Base-by-base conservation (phyloP, 2,329 filamentous ascomycete species). In the Nemania sp. region DNA sequence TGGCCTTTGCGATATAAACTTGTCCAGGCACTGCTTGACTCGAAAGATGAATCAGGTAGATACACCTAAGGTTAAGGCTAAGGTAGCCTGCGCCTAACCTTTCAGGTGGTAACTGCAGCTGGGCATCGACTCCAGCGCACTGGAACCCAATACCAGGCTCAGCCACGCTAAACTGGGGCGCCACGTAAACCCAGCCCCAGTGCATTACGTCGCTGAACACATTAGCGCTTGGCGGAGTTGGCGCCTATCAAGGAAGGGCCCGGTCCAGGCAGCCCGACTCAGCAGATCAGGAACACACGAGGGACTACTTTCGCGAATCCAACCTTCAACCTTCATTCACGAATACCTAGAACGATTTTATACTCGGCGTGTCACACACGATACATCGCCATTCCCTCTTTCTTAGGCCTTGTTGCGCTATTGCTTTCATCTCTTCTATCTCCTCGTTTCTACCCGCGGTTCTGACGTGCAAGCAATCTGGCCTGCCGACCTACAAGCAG, bases 201-300 rank as follows among this genome's bases (percentile, higher is more conserved):
- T 60, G 47, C 58, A 67, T 67, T 67, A 67, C 65, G 65, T 67
- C 64, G 65, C 64, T 60, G 54, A 55, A 42, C 33, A 52, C 55
- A 54, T 60, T 63, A 62, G 61, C 59, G 61, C 58, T 61, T 54
- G 51, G 40, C 19, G 45, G 40, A 49, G 43, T 52, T 42, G 48
- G 49, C 48, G 26, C 52, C 56, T 44, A 36, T 54, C 24, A 30
- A 54, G 28, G 45, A 43, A 43, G 34, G 41, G 22, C 19, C 36
- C 23, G 7, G 15, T 33, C 30, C 31, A 28, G 31, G 36, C 49
- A 51, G 50, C 51, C 51, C 51, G 51, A 54, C 39, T 49, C 53
- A 54, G 30, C 30, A 36, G 34, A 54, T 41, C 28, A n/a, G 6
- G 22, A 19, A n/a, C n/a, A 22, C 52, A 31, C 33, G 40, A 52